These are phyloP conservation scores for Chlorencoelia australis DNA, from an alignment of 2,329 filamentous ascomycete genomes.

Conservation along the genomic window DNA sequence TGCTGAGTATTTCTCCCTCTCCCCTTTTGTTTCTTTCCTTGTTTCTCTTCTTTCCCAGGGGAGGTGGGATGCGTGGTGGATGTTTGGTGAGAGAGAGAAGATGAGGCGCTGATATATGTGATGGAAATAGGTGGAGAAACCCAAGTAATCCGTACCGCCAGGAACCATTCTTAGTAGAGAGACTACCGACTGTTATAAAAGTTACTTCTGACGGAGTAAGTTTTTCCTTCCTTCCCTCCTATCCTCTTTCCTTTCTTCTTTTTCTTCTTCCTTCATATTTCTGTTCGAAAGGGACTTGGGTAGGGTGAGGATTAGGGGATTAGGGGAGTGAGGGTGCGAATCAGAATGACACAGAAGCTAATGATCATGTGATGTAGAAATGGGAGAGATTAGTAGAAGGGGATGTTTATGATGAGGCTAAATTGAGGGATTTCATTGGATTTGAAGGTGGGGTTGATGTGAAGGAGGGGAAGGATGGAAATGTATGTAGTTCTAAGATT, in stretches of 20 bases:
- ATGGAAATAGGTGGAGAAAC: constrained; percentile 16
- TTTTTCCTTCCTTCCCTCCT: too few relatives aligned
- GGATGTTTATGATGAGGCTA: constrained; percentile 19
- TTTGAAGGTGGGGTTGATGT: too few relatives aligned
- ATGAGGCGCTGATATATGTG: too few relatives aligned
- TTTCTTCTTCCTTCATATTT: too few relatives aligned
- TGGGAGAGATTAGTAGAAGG: constrained; percentile 20
- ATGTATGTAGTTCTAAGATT: too few relatives aligned
- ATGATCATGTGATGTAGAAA: constrained; percentile 11
- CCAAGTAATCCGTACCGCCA: constrained; percentile 19
- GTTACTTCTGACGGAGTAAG: constrained; percentile 17
- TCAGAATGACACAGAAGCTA: too few relatives aligned
- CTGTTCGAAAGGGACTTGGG: too few relatives aligned
- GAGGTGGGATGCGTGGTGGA: too few relatives aligned
- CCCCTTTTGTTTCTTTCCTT: background rate
- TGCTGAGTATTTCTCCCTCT: constrained; percentile 15
- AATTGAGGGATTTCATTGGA: constrained; percentile 17
- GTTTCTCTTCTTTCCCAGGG: background rate
- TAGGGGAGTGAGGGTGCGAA: background rate
- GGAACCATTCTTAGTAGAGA: constrained; percentile 17
- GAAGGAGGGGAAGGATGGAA: too few relatives aligned
- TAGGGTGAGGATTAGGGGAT: too few relatives aligned
- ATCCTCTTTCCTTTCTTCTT: too few relatives aligned
- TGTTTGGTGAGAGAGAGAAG: too few relatives aligned
- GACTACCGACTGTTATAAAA: constrained; percentile 22